These are phyloP conservation scores for Venturiaceae sp. DNA, from an alignment of 2,329 filamentous ascomycete genomes.

Conservation along the genomic window DNA sequence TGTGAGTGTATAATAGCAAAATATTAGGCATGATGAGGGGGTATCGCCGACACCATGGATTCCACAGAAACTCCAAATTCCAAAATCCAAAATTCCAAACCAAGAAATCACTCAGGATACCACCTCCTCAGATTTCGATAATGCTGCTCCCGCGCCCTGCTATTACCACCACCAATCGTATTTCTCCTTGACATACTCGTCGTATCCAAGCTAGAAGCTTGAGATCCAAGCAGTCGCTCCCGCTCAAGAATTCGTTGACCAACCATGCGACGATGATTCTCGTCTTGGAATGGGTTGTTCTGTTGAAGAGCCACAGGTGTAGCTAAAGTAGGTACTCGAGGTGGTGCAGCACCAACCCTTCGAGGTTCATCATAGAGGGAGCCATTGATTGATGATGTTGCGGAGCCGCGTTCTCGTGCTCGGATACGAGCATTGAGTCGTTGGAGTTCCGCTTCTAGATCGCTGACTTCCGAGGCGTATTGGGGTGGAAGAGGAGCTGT, in stretches of 20 bases:
- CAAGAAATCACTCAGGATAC: conserved; percentile 3
- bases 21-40: too few relatives aligned
- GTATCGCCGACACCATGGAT: not conserved
- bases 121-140: conserved; percentile 5
- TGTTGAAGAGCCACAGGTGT: not conserved
- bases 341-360: not conserved
- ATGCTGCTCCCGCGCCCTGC: not conserved
- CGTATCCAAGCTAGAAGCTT: not conserved
- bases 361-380: not conserved
- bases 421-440: not conserved
- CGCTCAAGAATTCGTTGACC: not conserved
- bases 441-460: not conserved
- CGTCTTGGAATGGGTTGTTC: not conserved
- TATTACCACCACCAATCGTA: conserved; percentile 2
- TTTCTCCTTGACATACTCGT: not conserved
- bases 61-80: too few relatives aligned
- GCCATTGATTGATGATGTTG: not conserved
- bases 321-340: not conserved
- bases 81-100: too few relatives aligned
- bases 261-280: not conserved
- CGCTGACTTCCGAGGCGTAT: not conserved
- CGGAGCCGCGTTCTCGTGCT: not conserved
- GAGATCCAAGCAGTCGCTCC: not conserved
- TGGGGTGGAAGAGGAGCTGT: not conserved
- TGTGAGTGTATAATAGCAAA: too few relatives aligned